Base-by-base conservation (phyloP, 768 basidiomycete species). In the Mycena maculata region DNA sequence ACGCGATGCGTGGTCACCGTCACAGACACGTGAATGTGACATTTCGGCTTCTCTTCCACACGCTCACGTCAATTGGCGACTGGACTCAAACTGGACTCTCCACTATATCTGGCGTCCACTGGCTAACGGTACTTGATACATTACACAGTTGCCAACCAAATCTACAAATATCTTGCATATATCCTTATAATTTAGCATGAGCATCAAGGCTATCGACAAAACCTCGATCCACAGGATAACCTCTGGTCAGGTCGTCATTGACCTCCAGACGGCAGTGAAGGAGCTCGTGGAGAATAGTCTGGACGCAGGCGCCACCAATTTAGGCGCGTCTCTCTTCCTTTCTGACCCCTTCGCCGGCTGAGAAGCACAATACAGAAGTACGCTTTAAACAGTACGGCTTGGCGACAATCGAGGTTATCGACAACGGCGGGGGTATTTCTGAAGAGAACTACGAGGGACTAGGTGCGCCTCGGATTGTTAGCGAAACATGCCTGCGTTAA, bases 201-300 rank as follows among this genome's bases (percentile, higher is more conserved):
- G 67, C 48, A 86, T 87, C 52, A 83, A 82, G 65, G 83, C 90
- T 6, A 95, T 98, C 69, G 94, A 96, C 73, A 79, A 81, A 3
- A 78, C 84, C 6, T 93, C 96, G 4, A 84, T 96, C 12, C 98
- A 99, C 76, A 85, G 88, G 59, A 93, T 99, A 59, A 93, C 96
- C 0, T 95, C 95, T 2, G 97, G 97, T 2, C 98, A 99, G 76
- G 97, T 99, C 49, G 92, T 99, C 1, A 85, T 96, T 28, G 95
- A 98, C 76, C 86, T 99, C 1, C 95, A 96, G 75, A 93, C 92
- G 0, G 95, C 95, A 2, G 90, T 98, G 64, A 99, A 99, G 76
- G 98, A 99, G 77, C 88, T 99, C 11, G 87, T 99, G 2, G 98
- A 99, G 79, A 99, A 99, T 76, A 93, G 94, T 63, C 81, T 98